Conservation (phyloP, 2,329 filamentous ascomycete species). For the Ceratocystiopsis minuta region DNA sequence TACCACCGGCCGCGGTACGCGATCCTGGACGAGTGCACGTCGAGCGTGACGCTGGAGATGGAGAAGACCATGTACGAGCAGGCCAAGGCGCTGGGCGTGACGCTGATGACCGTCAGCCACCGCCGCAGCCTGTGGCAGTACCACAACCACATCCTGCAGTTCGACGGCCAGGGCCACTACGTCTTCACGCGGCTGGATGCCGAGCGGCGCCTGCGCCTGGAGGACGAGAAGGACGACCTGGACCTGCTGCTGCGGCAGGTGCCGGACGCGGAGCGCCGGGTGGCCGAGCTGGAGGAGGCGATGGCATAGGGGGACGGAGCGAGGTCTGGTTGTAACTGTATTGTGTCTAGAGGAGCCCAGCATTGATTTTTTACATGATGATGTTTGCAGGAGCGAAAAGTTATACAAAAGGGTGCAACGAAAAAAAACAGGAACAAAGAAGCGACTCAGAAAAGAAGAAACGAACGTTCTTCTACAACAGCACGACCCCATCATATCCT, state of each 20-base stretch:
- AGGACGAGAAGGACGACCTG: constrained; percentile 93
- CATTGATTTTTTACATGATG: not conserved
- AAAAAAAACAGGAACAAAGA: no score
- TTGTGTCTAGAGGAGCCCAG: not conserved
- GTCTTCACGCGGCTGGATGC: constrained; percentile 84
- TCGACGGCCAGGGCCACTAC: constrained; percentile 83
- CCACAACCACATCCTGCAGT: constrained; percentile 84
- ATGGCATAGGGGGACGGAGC: constrained; percentile 6
- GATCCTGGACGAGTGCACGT: constrained; percentile 93
- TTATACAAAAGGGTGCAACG: not conserved
- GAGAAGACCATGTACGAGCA: constrained; percentile 96
- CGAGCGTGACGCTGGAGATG: constrained; percentile 82
- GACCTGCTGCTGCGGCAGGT: constrained; percentile 72
- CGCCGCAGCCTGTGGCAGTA: constrained; percentile 90
- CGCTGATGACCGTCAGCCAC: constrained; percentile 92
- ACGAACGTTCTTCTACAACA: no score
- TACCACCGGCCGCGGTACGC: constrained; percentile 88
- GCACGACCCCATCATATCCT: no score
- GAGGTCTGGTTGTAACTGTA: not conserved
- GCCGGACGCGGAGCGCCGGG: constrained; percentile 70
- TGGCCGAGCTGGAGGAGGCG: constrained; percentile 53
- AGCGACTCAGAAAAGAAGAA: no score
- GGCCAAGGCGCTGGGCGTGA: constrained; percentile 79
- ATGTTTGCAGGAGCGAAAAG: no score
- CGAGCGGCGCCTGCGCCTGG: constrained; percentile 63